Evolutionary conservation across 1,284 basidiomycete species (phyloP).

Genomic region (Malassezia arunalokei): DNA sequence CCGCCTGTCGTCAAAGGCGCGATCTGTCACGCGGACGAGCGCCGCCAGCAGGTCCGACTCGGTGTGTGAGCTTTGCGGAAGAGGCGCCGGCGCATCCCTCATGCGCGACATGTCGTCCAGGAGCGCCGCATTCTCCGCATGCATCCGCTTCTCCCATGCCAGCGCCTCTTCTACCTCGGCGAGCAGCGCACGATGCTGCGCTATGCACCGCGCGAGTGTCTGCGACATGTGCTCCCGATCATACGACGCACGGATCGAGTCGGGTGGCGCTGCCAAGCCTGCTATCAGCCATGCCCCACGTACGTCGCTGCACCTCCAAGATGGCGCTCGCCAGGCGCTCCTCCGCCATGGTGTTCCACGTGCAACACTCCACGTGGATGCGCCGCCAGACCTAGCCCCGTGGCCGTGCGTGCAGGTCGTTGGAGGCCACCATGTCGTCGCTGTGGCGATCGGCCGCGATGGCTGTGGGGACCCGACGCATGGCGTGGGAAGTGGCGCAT

Average conservation of each 20-base stretch:
- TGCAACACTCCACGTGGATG: no score
- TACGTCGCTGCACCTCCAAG: slow-evolving; percentile 6
- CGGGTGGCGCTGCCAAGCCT: slow-evolving; percentile 1
- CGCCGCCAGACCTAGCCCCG: no score
- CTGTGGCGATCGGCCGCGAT: not conserved
- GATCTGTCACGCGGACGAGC: slow-evolving; percentile 1
- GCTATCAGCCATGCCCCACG: not conserved
- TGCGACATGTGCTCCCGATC: not conserved
- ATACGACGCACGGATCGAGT: not conserved
- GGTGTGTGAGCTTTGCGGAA: not conserved
- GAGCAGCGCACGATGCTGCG: slow-evolving; percentile 7
- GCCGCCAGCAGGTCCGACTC: not conserved
- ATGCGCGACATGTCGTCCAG: not conserved
- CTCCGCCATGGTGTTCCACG: no score
- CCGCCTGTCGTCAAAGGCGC: not conserved
- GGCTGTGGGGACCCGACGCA: not conserved
- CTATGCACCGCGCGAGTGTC: slow-evolving; percentile 5
- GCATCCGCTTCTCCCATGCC: not conserved
- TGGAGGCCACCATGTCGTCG: not conserved
- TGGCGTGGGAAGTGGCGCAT: not conserved
- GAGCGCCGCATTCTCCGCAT: slow-evolving; percentile 5
- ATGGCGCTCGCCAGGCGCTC: slow-evolving; percentile 7
- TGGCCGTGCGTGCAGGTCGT: no score
- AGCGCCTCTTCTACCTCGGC: slow-evolving; percentile 1
- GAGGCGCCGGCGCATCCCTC: not conserved